These are phyloP conservation scores for Acacia acuminata DNA, from an alignment of 306 rosid species.

Conservation along the genomic window DNA sequence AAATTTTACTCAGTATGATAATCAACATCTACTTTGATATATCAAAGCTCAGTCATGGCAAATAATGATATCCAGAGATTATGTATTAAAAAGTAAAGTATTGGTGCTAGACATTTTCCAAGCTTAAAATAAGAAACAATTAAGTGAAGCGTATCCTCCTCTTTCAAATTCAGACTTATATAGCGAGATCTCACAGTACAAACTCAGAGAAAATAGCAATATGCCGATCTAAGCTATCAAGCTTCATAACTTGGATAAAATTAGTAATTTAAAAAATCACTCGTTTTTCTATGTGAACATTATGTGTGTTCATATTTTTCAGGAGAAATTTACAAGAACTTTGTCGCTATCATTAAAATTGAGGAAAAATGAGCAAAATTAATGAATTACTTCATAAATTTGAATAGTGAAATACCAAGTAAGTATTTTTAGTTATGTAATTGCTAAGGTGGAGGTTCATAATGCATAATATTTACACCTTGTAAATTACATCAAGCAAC, in stretches of 20 bases:
- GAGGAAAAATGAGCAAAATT: not conserved
- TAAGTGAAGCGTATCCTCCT: not conserved
- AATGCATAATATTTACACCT: not conserved
- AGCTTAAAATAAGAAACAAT: not conserved
- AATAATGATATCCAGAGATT: constrained; percentile 2
- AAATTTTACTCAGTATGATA: not conserved
- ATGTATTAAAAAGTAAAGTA: not conserved
- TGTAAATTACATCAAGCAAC: not conserved
- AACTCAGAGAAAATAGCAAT: not conserved
- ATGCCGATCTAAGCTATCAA: not conserved
- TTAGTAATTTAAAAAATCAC: not conserved
- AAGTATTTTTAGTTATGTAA: not conserved
- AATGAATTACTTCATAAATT: not conserved
- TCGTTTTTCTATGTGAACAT: not conserved
- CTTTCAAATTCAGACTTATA: constrained; percentile 21
- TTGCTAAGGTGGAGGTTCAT: not conserved
- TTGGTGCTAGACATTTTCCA: not conserved
- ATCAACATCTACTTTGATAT: not conserved
- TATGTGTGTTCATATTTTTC: not conserved
- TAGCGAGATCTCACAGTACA: not conserved
- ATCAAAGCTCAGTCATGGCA: not conserved
- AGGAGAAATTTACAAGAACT: not conserved
- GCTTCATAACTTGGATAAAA: not conserved
- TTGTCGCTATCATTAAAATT: not conserved
- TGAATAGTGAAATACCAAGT: not conserved